Evolutionary conservation across 140 eudicot species (phyloP), one percentile per base, ranked within the genome.

Genomic region (Anethum foeniculum): DNA sequence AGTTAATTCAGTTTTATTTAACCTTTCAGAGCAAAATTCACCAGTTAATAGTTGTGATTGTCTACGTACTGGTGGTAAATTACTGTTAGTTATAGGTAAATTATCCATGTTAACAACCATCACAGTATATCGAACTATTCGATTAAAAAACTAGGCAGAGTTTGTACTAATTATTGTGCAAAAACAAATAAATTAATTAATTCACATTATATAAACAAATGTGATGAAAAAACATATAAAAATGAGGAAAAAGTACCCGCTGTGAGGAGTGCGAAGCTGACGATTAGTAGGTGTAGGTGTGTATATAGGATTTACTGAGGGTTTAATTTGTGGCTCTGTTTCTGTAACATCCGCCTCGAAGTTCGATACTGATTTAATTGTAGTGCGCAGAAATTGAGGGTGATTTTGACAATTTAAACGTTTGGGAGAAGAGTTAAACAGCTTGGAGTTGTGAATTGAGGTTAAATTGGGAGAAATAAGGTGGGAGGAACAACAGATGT

Each of bases 251-350:
- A 0, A 46, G 56, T 47, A 36, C 97, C 98, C 98, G 91, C 98
- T 93, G 67, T 93, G 97, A 85, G 97, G 98, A 44, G 98, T 88
- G 62, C 98, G 93, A 76, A 89, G 90, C 18, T 83, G 69, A 52
- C 98, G 93, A 85, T 91, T 81, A 30, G 87, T 71, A 67, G 96
- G 93, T 21, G 97, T 93, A 30, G 92, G 97, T 13, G 18, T 77
- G 80, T 91, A 93, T 30, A 88, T 74, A 71, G 98, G 97, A 75
- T 80, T 84, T 12, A 85, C 84, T 28, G 82, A 52, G 79, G 84
- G 87, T 78, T 80, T 80, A 58, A 36, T 68, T 43, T 80, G 83
- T 1, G 68, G 23, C 2, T 48, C 30, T 4, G 25, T 43, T 43
- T 44, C 51, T 27, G 38, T 23, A 25, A 71, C 62, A 46, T 60